These are phyloP conservation scores for Pseudoscleropodium purum DNA, from an alignment of 225 moss, liverwort and hornwort genomes.

Conservation along the genomic window DNA sequence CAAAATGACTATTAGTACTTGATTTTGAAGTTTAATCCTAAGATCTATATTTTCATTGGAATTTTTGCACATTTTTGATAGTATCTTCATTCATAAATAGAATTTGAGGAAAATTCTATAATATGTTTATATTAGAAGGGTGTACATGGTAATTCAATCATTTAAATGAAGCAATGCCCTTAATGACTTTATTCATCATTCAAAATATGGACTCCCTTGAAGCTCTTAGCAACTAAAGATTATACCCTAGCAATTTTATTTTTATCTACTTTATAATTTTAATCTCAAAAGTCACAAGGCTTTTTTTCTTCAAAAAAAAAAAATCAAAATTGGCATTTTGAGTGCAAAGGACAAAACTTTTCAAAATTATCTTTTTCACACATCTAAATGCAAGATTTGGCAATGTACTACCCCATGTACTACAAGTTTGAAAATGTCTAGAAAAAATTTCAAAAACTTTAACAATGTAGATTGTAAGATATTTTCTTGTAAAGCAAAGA, in stretches of 20 bases:
- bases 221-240: not conserved
- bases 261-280: not conserved
- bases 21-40: not conserved
- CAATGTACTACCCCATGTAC: no score
- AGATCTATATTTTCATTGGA: not conserved
- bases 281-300: fast-evolving
- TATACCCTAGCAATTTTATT: not conserved
- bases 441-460: not conserved
- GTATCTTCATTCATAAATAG: not conserved
- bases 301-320: not conserved
- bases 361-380: not conserved
- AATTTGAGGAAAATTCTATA: not conserved
- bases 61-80: not conserved
- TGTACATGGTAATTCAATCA: not conserved
- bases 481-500: not conserved
- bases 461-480: not conserved
- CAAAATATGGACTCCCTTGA: not conserved
- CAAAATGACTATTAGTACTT: not conserved
- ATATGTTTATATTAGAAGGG: not conserved
- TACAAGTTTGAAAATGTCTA: not conserved
- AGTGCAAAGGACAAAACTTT: not conserved
- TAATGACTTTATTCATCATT: not conserved
- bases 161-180: not conserved
- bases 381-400: not conserved
- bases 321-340: not conserved